Conservation (phyloP, 2,329 filamentous ascomycete species). For the Aureobasidium zeae region DNA sequence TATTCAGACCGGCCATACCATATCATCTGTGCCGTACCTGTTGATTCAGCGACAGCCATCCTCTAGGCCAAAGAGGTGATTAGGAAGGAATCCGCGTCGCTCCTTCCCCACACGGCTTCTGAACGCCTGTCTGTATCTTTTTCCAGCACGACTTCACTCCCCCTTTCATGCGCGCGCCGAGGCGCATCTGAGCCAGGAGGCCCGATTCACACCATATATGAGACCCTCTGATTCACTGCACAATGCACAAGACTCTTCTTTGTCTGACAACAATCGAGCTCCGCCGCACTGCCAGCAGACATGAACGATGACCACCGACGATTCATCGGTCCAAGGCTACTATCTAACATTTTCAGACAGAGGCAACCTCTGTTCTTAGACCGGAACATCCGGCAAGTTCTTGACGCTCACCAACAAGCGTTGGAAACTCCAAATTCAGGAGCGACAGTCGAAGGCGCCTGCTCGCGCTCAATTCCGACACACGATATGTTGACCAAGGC, state of each 20-base stretch:
- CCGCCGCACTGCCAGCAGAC: background rate
- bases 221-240: background rate
- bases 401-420: conserved; percentile 24
- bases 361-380: conserved; percentile 21
- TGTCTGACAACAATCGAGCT: background rate
- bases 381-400: conserved; percentile 25
- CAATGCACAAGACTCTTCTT: background rate
- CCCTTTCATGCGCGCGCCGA: conserved; percentile 13
- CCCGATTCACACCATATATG: background rate
- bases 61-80: too few species aligned
- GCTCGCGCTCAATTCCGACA: conserved; percentile 24
- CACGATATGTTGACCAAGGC: conserved; percentile 24
- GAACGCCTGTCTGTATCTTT: conserved; percentile 11
- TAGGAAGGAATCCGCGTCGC: too few species aligned
- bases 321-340: background rate
- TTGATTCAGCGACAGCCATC: too few species aligned
- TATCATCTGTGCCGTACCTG: too few species aligned
- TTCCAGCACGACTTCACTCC: background rate
- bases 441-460: conserved; percentile 10
- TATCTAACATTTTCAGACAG: background rate
- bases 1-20: too few species aligned
- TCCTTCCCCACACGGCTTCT: conserved; percentile 9
- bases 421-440: conserved; percentile 7
- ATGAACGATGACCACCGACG: conserved; percentile 10
- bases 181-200: conserved; percentile 3